These are phyloP conservation scores for Triticum timopheevii DNA, from an alignment of 176 grass and related monocot species.

Conservation along the genomic window DNA sequence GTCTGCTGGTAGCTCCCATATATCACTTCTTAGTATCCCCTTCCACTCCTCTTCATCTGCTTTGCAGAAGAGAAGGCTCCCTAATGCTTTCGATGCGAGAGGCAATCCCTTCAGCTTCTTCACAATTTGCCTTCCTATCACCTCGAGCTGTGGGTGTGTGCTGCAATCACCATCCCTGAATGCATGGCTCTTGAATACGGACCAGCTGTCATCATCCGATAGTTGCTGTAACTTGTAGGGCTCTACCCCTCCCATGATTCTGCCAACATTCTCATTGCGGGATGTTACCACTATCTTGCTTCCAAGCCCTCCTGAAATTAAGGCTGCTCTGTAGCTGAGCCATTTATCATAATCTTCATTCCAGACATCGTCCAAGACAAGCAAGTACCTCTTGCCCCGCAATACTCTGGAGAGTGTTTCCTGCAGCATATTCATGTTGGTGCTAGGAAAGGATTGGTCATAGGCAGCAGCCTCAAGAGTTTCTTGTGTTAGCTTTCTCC, in stretches of 20 bases:
- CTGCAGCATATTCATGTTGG: slow-evolving; percentile 73
- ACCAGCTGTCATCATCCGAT: slow-evolving; percentile 61
- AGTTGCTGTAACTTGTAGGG: slow-evolving; percentile 54
- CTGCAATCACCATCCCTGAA: slow-evolving; percentile 53
- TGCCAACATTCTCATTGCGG: slow-evolving; percentile 56
- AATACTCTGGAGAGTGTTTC: slow-evolving; percentile 48
- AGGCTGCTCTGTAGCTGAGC: slow-evolving; percentile 57
- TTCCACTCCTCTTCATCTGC: slow-evolving; percentile 62
- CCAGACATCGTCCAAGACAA: slow-evolving; percentile 86
- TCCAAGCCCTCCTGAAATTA: slow-evolving; percentile 55
- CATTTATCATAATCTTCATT: slow-evolving; percentile 70
- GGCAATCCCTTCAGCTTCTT: slow-evolving; percentile 69
- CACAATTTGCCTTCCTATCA: slow-evolving; percentile 61
- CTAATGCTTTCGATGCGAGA: slow-evolving; percentile 64
- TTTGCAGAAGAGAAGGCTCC: slow-evolving; percentile 65
- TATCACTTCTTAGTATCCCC: slow-evolving; percentile 48
- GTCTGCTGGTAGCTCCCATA: slow-evolving; percentile 60
- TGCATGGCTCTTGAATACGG: slow-evolving; percentile 59
- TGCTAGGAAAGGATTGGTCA: slow-evolving; percentile 48
- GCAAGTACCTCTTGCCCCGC: slow-evolving; percentile 58
- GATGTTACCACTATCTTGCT: slow-evolving; percentile 81
- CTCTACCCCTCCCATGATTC: slow-evolving; percentile 51
- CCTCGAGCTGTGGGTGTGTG: slow-evolving; percentile 37
- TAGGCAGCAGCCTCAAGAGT: slow-evolving; percentile 54
- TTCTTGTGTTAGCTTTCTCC: slow-evolving; percentile 62